A percentile compares a stretch with the other conserved stretches of the same genome.
Conservation (phyloP, 1,284 basidiomycete genomes). For the Irpex rosettiformis region DNA sequence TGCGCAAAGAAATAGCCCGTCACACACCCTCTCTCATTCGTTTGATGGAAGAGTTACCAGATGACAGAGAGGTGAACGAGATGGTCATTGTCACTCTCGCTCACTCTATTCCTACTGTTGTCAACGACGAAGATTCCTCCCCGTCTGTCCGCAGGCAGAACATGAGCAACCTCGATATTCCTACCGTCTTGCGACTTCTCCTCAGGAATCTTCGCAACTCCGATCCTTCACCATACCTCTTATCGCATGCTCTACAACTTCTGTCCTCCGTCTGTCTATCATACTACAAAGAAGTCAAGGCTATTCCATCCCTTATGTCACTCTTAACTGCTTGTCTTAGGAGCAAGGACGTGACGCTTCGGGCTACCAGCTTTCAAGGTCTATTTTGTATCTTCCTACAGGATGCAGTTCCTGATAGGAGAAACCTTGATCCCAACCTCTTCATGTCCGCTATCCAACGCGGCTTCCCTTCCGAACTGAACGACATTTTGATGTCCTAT, state of each 20-base stretch:
- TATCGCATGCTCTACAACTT: conserved; percentile 50
- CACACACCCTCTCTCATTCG: conserved; percentile 35
- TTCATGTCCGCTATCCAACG: conserved; percentile 36
- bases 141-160: conserved; percentile 28
- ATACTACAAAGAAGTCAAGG: conserved; percentile 40
- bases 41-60: conserved; percentile 43
- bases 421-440: conserved; percentile 39
- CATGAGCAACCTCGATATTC: conserved; percentile 42
- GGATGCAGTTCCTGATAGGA: conserved; percentile 42
- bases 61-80: conserved; percentile 48
- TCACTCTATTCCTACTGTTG: conserved; percentile 47
- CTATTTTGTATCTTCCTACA: conserved; percentile 45
- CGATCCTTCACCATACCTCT: conserved; percentile 37
- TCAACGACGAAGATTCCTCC: conserved; percentile 32
- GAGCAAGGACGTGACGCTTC: conserved; percentile 46
- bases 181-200: conserved; percentile 40
- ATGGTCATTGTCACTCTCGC: conserved; percentile 49
- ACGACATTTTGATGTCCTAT: conserved; percentile 44
- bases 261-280: conserved; percentile 41
- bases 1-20: conserved; percentile 47
- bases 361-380: conserved; percentile 46
- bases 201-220: conserved; percentile 43
- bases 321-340: conserved; percentile 54
- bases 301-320: conserved; percentile 37
- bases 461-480: conserved; percentile 44